Base-by-base conservation (phyloP, 306 rosid genomes). In the Begonia fuchsioides region DNA sequence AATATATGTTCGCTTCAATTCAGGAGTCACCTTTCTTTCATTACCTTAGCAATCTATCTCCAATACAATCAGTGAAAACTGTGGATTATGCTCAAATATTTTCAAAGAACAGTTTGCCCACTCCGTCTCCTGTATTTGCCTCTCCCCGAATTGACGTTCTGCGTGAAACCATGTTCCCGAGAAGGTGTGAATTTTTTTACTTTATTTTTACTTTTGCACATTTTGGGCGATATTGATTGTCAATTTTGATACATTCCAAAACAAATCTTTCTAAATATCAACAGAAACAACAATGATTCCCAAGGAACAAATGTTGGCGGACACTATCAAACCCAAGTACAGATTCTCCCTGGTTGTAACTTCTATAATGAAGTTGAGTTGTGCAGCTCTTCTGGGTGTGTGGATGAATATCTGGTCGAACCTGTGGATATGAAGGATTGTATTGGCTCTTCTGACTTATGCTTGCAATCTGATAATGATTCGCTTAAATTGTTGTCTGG, bases 131-230 rank as follows among this genome's bases (percentile, higher is more conserved):
- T 5, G 64, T 55, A 12, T 60, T 60, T 50, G 26, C 62, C 17
- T 60, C 72, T 55, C 66, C 72, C 12, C 58, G 6, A 38, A 16
- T 49, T 12, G 52, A 49, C 54, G 14, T 35, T 52, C 66, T 53
- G 43, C 17, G 53, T 12, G 57, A 59, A 50, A 49, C 38, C 20
- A 39, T 51, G 19, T 49, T 43, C 12, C 39, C 49, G 49, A 46
- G 39, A 38, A 54, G 57, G 61, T 59, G 39, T 15, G 8, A 19
- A 9, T 48, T 11, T 2, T n/a, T 15, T 39, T 58, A 15, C 15
- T 11, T 2, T 44, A 3, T 45, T 15, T 44, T 45, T 5, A 5
- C 6, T 10, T 16, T 56, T 26, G 45, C 45, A 41, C 12, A n/a
- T 41, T n/a, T 8, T 41, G 2, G 12, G 2, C 45, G 1, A 7